A percentile compares a stretch with the other conserved stretches of the same genome.
phyloP scores from a whole-genome alignment of 495 filamentous ascomycete genomes.

The Penicilliopsis zonata region DNA sequence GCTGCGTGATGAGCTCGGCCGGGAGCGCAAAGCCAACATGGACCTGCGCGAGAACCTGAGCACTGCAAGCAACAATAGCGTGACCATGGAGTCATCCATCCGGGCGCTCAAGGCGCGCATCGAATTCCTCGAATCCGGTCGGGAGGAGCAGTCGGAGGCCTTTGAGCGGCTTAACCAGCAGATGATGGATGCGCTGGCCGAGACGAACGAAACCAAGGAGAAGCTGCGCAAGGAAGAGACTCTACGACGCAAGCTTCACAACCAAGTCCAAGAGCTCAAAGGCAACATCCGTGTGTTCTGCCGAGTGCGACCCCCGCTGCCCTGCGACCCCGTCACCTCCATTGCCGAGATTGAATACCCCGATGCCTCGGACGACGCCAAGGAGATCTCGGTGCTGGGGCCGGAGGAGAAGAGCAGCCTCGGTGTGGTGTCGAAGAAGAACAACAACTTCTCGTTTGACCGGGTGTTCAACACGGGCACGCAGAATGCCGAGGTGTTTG shows the following conservation, averaged over 20 bases:
- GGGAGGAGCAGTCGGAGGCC: slow-evolving; percentile 69
- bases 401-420: slow-evolving; percentile 75
- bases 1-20: slow-evolving; percentile 47
- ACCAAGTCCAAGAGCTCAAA: slow-evolving; percentile 97
- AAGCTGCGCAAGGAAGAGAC: slow-evolving; percentile 89
- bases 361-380: slow-evolving; percentile 60
- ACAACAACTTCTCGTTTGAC: slow-evolving; percentile 81
- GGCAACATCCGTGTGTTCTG: slow-evolving; percentile 99
- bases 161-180: slow-evolving; percentile 65
- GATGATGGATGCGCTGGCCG: slow-evolving; percentile 62
- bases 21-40: slow-evolving; percentile 43
- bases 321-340: slow-evolving; percentile 40
- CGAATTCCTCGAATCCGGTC: slow-evolving; percentile 78
- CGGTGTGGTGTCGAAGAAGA: slow-evolving; percentile 62
- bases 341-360: slow-evolving; percentile 66
- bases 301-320: slow-evolving; percentile 74
- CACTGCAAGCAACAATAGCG: slow-evolving; percentile 47
- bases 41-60: slow-evolving; percentile 50
- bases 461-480: slow-evolving; percentile 73
- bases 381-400: slow-evolving; percentile 75
- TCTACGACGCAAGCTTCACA: slow-evolving; percentile 82
- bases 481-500: slow-evolving; percentile 81
- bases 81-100: slow-evolving; percentile 60
- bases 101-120: slow-evolving; percentile 65
- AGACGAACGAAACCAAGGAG: slow-evolving; percentile 57